Evolutionary conservation across 306 rosid species (phyloP).

Genomic region (Casuarina glauca): DNA sequence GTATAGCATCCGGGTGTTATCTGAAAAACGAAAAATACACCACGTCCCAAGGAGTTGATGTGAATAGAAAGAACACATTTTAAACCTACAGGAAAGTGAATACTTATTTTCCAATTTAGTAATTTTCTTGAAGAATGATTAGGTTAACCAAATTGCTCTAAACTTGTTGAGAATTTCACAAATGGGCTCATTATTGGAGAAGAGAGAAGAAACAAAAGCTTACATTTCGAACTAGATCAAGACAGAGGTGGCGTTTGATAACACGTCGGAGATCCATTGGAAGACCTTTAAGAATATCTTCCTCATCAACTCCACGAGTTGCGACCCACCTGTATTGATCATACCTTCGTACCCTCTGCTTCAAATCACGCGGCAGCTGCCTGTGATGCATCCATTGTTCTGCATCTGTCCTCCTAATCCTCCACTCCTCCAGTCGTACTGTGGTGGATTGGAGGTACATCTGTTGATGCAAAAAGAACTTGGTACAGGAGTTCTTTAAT

Average conservation of each 20-base stretch:
- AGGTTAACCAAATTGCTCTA: too few species aligned
- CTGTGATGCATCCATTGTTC: constrained; percentile 22
- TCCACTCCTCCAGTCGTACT: constrained; percentile 51
- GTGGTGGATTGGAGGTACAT: constrained; percentile 56
- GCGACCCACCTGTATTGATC: constrained; percentile 62
- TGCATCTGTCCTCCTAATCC: constrained; percentile 49
- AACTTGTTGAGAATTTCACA: neutral
- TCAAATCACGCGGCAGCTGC: constrained; percentile 48
- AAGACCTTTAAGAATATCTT: constrained; percentile 50
- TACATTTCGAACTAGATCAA: constrained; percentile 53
- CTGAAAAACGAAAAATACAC: neutral
- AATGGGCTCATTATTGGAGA: neutral
- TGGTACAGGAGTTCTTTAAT: neutral
- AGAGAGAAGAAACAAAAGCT: neutral
- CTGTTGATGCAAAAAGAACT: constrained; percentile 18
- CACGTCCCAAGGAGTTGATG: neutral
- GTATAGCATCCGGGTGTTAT: neutral
- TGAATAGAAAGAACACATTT: neutral
- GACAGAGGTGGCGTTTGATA: constrained; percentile 59
- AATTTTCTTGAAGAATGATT: too few species aligned
- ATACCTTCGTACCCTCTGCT: constrained; percentile 48
- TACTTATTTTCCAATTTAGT: neutral
- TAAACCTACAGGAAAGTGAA: neutral
- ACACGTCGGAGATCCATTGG: constrained; percentile 59
- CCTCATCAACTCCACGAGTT: constrained; percentile 58